Percentiles rank a stretch among this genome's conserved stretches.
These are phyloP conservation scores for Linderina pennispora DNA, from an alignment of 192 early-diverging fungal species.

Conservation along the genomic window DNA sequence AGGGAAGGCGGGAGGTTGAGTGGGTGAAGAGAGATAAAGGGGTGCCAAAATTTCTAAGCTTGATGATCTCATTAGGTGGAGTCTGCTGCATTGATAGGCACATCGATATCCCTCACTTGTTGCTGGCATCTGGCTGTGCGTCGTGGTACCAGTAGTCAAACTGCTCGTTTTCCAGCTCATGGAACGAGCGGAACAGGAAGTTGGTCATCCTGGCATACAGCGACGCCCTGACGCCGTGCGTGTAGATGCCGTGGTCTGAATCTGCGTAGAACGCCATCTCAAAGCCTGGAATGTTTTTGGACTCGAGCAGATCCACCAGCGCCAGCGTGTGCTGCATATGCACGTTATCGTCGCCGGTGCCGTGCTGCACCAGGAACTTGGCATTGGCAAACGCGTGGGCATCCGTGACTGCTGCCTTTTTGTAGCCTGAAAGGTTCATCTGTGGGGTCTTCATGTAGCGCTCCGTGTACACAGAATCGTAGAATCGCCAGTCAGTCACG, in stretches of 20 bases:
- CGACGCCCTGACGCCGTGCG: conserved; percentile 67
- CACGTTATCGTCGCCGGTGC: conserved; percentile 87
- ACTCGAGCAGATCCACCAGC: conserved; percentile 71
- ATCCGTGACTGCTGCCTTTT: conserved; percentile 63
- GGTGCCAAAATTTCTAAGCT: too few species aligned
- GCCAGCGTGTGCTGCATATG: conserved; percentile 88
- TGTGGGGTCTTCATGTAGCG: conserved; percentile 90
- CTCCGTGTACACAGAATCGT: conserved; percentile 94
- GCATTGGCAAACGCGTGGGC: conserved; percentile 77
- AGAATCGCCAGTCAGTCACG: conserved; percentile 87
- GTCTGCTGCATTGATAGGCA: too few species aligned
- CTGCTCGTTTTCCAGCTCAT: conserved; percentile 44
- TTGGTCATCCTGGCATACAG: conserved; percentile 55
- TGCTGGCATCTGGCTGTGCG: not conserved
- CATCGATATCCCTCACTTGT: too few species aligned
- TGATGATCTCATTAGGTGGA: too few species aligned
- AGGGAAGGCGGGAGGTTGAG: too few species aligned
- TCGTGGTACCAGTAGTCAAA: conserved; percentile 40
- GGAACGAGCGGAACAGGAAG: conserved; percentile 50
- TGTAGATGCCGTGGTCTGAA: conserved; percentile 80
- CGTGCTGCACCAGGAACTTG: conserved; percentile 82
- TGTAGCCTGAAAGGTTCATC: conserved; percentile 75
- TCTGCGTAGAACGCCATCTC: conserved; percentile 88
- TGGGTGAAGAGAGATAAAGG: too few species aligned
- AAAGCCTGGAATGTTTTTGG: conserved; percentile 66